Evolutionary conservation across 106 monocot genomes (phyloP).

Genomic region (Hemerocallis citrina): DNA sequence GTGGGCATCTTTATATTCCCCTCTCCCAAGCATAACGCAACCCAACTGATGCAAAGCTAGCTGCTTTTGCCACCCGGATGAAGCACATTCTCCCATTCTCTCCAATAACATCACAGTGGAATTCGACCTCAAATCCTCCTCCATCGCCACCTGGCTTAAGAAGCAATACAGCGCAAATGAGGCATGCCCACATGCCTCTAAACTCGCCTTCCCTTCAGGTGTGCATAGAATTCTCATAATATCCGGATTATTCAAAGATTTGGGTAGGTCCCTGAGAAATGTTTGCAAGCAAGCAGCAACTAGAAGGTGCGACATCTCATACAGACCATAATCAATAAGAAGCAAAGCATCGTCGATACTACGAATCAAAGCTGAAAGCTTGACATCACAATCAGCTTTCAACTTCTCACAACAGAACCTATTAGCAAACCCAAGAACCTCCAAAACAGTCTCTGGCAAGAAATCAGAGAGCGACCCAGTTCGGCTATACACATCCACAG

Average conservation of each 20-base stretch:
- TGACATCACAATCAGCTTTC: slow-evolving; percentile 64
- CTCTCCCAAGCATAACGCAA: slow-evolving; percentile 89
- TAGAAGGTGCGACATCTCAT: slow-evolving; percentile 63
- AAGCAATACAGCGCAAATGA: slow-evolving; percentile 81
- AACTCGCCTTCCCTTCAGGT: slow-evolving; percentile 45
- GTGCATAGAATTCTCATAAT: slow-evolving; percentile 53
- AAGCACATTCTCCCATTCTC: slow-evolving; percentile 68
- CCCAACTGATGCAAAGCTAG: slow-evolving; percentile 87
- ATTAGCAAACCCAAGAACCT: slow-evolving; percentile 80
- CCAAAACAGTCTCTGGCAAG: slow-evolving; percentile 47
- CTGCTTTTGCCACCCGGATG: slow-evolving; percentile 75
- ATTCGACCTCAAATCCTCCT: slow-evolving; percentile 81
- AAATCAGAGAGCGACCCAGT: slow-evolving; percentile 31
- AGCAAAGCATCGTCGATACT: slow-evolving; percentile 58
- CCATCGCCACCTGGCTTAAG: slow-evolving; percentile 86
- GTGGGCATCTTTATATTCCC: slow-evolving; percentile 86
- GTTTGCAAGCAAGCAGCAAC: slow-evolving; percentile 83
- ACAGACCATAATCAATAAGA: slow-evolving; percentile 67
- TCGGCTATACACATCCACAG: slow-evolving; percentile 46
- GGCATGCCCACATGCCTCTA: slow-evolving; percentile 54
- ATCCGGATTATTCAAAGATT: slow-evolving; percentile 44
- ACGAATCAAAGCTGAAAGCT: slow-evolving; percentile 46
- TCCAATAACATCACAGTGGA: slow-evolving; percentile 84
- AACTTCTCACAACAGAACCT: slow-evolving; percentile 85
- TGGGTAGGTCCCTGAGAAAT: slow-evolving; percentile 73